Percentiles rank a stretch among this genome's conserved stretches.
Evolutionary conservation across 2,329 filamentous ascomycete genomes (phyloP).

Genomic region (Talaromyces sp.): DNA sequence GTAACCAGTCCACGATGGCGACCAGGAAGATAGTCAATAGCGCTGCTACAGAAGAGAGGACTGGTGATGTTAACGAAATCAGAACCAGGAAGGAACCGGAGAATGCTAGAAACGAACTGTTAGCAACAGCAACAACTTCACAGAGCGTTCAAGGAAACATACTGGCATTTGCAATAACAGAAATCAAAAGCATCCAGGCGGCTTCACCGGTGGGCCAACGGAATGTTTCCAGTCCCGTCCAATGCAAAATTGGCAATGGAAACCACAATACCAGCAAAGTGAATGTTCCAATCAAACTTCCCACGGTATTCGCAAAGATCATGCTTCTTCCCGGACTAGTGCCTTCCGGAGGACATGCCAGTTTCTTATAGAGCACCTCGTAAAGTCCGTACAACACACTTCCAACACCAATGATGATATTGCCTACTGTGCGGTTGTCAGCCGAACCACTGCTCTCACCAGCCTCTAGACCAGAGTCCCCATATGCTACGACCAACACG

Average conservation of each 20-base stretch:
- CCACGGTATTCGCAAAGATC: constrained; percentile 92
- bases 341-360: constrained; percentile 88
- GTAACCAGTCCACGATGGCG: constrained; percentile 82
- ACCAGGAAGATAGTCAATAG: constrained; percentile 96
- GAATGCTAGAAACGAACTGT: constrained; percentile 54
- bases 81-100: constrained; percentile 89
- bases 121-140: not conserved
- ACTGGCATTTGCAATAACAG: constrained; percentile 80
- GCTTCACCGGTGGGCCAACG: constrained; percentile 74
- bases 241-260: constrained; percentile 79
- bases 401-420: constrained; percentile 85
- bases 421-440: constrained; percentile 72
- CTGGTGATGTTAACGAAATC: constrained; percentile 87
- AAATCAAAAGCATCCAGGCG: constrained; percentile 74
- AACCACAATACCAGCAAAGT: constrained; percentile 88
- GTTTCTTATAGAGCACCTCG: constrained; percentile 92
- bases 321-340: constrained; percentile 81
- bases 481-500: constrained; percentile 93
- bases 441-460: constrained; percentile 45
- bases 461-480: constrained; percentile 57
- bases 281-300: constrained; percentile 79
- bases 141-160: constrained; percentile 30
- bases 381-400: constrained; percentile 94
- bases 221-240: constrained; percentile 75
- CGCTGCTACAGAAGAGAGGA: constrained; percentile 86